These are phyloP conservation scores for Solanum bulbocastanum DNA, from an alignment of 257 asterid species.

Conservation along the genomic window DNA sequence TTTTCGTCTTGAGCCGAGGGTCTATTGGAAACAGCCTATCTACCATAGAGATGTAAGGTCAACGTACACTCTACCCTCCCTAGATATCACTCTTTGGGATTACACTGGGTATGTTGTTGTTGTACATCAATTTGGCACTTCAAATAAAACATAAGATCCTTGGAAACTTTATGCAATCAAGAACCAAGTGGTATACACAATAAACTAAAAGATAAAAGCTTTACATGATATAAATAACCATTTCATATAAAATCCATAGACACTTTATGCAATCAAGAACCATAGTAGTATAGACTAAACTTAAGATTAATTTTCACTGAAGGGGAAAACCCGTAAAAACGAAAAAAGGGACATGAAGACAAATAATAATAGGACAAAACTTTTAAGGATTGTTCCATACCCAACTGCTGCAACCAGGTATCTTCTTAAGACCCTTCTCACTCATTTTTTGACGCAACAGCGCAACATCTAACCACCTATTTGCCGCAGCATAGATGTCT, in stretches of 20 bases:
- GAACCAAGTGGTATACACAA: neutral
- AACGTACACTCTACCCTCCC: neutral
- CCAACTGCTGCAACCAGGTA: constrained; percentile 62
- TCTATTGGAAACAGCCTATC: too few species aligned
- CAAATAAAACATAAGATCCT: neutral
- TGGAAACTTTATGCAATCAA: neutral
- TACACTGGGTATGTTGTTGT: rapidly evolving
- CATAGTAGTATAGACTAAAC: neutral
- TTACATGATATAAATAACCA: neutral
- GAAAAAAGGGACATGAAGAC: neutral
- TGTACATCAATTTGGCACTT: neutral
- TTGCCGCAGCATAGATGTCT: constrained; percentile 56
- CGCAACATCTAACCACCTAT: constrained; percentile 54
- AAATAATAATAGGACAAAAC: neutral
- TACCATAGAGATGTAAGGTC: too few species aligned
- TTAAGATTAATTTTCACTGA: neutral
- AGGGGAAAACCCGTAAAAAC: neutral
- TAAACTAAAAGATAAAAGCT: neutral
- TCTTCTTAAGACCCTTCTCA: constrained; percentile 44
- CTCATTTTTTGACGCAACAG: constrained; percentile 43
- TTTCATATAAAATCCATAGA: neutral
- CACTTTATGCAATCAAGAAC: neutral
- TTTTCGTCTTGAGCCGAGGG: neutral
- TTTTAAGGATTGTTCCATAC: neutral
- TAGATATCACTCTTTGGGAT: rapidly evolving